Base-by-base conservation (phyloP, 139 green algal species). In the Tetraselmis chui region DNA sequence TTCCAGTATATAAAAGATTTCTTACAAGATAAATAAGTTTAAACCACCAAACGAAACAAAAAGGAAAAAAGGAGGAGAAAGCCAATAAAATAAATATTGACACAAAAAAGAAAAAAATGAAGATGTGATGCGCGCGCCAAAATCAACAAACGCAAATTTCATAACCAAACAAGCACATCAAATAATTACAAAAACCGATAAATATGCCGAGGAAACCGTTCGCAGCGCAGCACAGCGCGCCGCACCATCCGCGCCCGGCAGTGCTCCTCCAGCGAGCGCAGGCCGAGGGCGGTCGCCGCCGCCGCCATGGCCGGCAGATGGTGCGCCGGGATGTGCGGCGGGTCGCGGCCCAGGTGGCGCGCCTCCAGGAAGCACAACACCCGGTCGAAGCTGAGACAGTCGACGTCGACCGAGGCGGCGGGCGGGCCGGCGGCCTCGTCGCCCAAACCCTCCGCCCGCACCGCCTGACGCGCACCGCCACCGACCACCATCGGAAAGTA, bases 291-390 rank as follows among this genome's bases (percentile, higher is more conserved):
- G 30, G 83, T 27, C 2, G 84, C 88, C 0, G 89, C 91, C 76
- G 83, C 81, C 28, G 84, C 67, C 76, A 89, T 83, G 23, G 81
- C 45, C 23, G 84, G 82, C 59, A 90, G 58, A 1, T 88, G 78
- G 81, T 91, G 86, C 23, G 92, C 31, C 0, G 84, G 87, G 83
- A 89, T 91, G 32, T 86, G 59, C 2, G 90, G 89, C 2, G 83
- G 77, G 28, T 83, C 30, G 29, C 29, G 74, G 1, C 83, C 80
- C 31, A 88, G 75, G 1, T 80, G 85, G 26, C 83, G 32, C 0
- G 89, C 87, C 85, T 94, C 90, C 75, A 95, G 78, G 79, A 90
- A 94, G 2, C 94, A 83, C 25, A 95, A 82, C 79, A 93, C 88
- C 24, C 90, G 83, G 88, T 95, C 92, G 83, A 95, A 94, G 0